phyloP scores from a whole-genome alignment of 73 alveolate species.

The Symbiodinium natans region DNA sequence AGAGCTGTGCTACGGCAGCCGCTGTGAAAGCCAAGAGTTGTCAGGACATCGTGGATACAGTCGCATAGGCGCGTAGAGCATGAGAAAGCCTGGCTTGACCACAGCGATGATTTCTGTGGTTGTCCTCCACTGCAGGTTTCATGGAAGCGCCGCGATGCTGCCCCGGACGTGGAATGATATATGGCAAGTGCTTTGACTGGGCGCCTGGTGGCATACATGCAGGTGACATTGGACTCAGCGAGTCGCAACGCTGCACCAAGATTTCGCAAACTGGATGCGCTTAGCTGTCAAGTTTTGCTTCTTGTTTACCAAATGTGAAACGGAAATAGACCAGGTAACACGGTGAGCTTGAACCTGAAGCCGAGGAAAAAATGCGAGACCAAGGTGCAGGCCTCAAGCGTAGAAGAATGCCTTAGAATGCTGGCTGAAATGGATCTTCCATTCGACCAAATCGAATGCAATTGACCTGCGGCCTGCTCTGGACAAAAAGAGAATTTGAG shows the following conservation, averaged over 20 bases:
- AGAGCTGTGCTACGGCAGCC: background rate
- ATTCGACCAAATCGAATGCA: background rate
- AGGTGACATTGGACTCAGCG: background rate
- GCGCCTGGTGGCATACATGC: background rate
- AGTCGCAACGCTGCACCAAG: background rate
- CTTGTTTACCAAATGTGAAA: too few relatives aligned
- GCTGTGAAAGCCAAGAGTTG: background rate
- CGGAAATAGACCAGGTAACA: too few relatives aligned
- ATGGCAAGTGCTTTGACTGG: background rate
- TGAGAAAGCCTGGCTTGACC: too few relatives aligned
- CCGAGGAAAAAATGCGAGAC: too few relatives aligned
- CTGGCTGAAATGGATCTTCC: background rate
- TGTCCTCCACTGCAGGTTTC: too few relatives aligned
- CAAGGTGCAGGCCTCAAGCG: background rate
- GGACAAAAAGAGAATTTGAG: too few relatives aligned
- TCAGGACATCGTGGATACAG: background rate
- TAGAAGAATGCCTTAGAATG: background rate
- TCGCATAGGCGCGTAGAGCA: background rate
- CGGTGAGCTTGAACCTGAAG: too few relatives aligned
- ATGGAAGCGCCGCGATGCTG: background rate
- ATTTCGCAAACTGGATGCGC: background rate
- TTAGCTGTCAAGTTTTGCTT: too few relatives aligned
- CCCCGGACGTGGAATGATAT: background rate
- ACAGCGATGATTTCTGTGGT: too few relatives aligned
- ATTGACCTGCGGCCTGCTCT: too few relatives aligned